Evolutionary conservation across 345 rosid genomes (phyloP), one percentile per base, ranked within the genome.

Genomic region (Theobroma cacao): DNA sequence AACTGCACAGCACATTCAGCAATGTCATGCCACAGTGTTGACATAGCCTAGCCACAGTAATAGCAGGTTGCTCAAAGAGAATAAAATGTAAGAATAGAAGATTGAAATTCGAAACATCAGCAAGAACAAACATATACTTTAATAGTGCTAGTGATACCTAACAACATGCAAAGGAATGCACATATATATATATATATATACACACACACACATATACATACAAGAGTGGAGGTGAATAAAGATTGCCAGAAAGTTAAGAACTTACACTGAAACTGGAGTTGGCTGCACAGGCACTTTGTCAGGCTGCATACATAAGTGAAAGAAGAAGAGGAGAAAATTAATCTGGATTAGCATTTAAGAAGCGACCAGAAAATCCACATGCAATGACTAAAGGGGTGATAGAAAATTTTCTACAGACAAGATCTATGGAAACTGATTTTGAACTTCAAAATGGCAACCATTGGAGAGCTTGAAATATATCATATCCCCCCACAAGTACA

Each of bases 221-320:
- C 10, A 41, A 41, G 24, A 50, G 20, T 48, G 26, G 5, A 48
- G 17, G 74, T 50, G 75, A 77, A 81, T 55, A 41, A 70, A 60
- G 67, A 70, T 78, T 45, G 67, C 80, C 5, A 48, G 79, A 74
- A 71, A 77, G 72, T 69, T 56, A 69, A 73, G 45, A 78, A 87
- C 99, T 93, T 85, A 95, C 99, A 88, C 90, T 63, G 96, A 88
- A 80, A 92, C 87, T 20, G 99, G 99, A 80, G 88, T 84, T 38
- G 96, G 88, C 83, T 92, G 95, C 76, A 80, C 71, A 12, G 91
- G 81, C 56, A 85, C 93, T 83, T 89, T 89, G 67, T 88, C 88
- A 62, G 87, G 83, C 99, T 95, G 97, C 92, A 89, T 33, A 82
- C 15, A 28, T n/a, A 43, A 79, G 83, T 59, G 71, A 77, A 78